Conservation (phyloP, 2,329 filamentous ascomycete genomes). For the Paramyrothecium sp. region DNA sequence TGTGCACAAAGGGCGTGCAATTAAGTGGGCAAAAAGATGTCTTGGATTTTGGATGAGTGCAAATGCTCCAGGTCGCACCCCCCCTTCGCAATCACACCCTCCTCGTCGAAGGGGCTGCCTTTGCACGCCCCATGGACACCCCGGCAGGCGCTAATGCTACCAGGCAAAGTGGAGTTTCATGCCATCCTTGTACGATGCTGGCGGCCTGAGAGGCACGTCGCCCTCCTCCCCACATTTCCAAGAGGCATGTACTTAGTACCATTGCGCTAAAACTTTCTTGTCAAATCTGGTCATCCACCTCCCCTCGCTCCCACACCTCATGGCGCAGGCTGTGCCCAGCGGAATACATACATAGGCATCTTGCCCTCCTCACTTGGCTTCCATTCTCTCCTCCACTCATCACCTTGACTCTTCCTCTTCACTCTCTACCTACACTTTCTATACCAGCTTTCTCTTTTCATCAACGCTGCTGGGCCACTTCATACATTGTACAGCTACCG, state of each 20-base stretch:
- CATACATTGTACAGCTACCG: neutral
- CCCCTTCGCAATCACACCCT: neutral
- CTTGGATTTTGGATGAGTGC: neutral
- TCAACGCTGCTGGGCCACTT: constrained; percentile 1
- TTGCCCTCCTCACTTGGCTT: constrained; percentile 18
- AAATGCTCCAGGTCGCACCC: neutral
- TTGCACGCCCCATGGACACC: constrained; percentile 10
- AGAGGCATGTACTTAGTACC: constrained; percentile 21
- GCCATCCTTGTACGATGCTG: constrained; percentile 16
- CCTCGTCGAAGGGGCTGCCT: neutral
- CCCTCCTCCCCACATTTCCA: constrained; percentile 24
- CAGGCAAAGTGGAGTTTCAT: constrained; percentile 21
- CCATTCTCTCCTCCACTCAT: constrained; percentile 14
- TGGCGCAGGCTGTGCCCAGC: constrained; percentile 21
- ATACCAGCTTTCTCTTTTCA: constrained; percentile 1
- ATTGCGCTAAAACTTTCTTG: constrained; percentile 15
- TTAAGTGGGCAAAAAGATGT: too few species aligned
- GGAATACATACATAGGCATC: constrained; percentile 20
- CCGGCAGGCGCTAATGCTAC: constrained; percentile 21
- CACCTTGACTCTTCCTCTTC: constrained; percentile 13
- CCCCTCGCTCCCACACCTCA: neutral
- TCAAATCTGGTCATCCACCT: constrained; percentile 23
- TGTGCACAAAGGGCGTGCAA: neutral
- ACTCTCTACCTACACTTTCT: constrained; percentile 16
- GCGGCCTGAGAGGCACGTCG: constrained; percentile 16